These are phyloP conservation scores for Hortaea werneckii DNA, from an alignment of 2,329 filamentous ascomycete genomes.

Conservation along the genomic window DNA sequence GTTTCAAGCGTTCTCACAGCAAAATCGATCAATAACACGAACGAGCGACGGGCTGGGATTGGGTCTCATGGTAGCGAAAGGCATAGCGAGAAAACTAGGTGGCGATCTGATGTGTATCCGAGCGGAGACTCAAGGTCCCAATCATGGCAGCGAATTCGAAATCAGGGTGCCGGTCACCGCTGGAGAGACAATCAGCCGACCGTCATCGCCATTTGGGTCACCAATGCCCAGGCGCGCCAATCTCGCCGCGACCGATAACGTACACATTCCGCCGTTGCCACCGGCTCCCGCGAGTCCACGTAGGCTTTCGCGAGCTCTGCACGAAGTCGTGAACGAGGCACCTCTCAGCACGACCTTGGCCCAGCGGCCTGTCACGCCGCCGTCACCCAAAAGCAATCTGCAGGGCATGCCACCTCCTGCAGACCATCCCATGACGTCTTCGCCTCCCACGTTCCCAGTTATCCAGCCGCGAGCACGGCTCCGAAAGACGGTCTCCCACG, in stretches of 20 bases:
- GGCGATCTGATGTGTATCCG: slow-evolving; percentile 56
- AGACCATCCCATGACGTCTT: slow-evolving; percentile 1
- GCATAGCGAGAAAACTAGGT: slow-evolving; percentile 56
- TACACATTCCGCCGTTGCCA: slow-evolving; percentile 1
- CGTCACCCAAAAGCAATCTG: slow-evolving; percentile 9
- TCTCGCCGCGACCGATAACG: background rate
- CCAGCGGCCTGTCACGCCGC: slow-evolving; percentile 5
- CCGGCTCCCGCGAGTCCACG: slow-evolving; percentile 15
- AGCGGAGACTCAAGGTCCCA: slow-evolving; percentile 51
- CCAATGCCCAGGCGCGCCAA: slow-evolving; percentile 27
- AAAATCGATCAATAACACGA: slow-evolving; percentile 58
- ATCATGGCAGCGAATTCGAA: slow-evolving; percentile 57
- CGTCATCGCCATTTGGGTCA: slow-evolving; percentile 40
- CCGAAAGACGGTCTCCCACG: slow-evolving; percentile 18
- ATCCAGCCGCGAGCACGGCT: slow-evolving; percentile 6
- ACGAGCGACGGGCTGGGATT: slow-evolving; percentile 59
- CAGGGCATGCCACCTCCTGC: background rate
- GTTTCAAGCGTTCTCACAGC: slow-evolving; percentile 60
- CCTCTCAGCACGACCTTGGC: background rate
- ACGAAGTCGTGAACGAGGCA: slow-evolving; percentile 11
- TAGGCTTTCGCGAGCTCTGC: slow-evolving; percentile 14
- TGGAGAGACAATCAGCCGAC: slow-evolving; percentile 40
- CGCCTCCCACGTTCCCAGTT: slow-evolving; percentile 6
- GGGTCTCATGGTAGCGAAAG: slow-evolving; percentile 62
- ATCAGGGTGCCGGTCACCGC: slow-evolving; percentile 53